Evolutionary conservation across 257 asterid genomes (phyloP).

Genomic region (Leptodermis oblonga): DNA sequence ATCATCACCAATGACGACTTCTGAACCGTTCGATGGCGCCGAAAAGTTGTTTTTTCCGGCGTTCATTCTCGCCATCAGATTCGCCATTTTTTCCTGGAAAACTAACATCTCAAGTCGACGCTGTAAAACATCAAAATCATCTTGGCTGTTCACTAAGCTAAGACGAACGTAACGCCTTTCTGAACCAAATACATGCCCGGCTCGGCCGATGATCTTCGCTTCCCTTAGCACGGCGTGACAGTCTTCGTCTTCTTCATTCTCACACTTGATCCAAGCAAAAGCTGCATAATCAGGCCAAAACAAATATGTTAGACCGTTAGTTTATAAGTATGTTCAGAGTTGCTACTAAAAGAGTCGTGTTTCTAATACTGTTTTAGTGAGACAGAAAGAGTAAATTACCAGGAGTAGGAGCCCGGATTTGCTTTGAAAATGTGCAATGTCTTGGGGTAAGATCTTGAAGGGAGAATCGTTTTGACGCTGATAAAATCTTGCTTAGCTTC

Average conservation of each 20-base stretch:
- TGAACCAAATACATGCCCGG: constrained; percentile 15
- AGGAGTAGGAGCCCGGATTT: constrained; percentile 19
- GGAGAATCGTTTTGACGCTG: constrained; percentile 31
- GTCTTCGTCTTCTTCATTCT: constrained; percentile 15
- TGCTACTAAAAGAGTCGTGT: no score
- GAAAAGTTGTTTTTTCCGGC: neutral
- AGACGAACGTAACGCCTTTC: constrained; percentile 21
- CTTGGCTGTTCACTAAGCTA: constrained; percentile 19
- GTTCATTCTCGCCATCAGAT: neutral
- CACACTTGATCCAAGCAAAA: constrained; percentile 26
- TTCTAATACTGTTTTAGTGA: no score
- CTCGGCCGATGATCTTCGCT: constrained; percentile 24
- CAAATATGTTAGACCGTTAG: neutral
- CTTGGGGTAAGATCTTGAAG: constrained; percentile 17
- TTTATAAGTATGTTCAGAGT: no score
- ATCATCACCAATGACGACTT: neutral
- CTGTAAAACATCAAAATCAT: constrained; percentile 19
- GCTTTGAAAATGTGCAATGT: constrained; percentile 8
- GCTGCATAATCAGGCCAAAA: constrained; percentile 14
- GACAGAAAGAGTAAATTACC: constrained; percentile 3
- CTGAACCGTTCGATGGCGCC: neutral
- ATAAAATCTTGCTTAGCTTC: constrained; percentile 32
- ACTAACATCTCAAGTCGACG: constrained; percentile 11
- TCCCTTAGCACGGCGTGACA: constrained; percentile 14
- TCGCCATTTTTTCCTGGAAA: neutral